Evolutionary conservation across 1,284 basidiomycete species (phyloP).

Genomic region (Papiliotrema flavescens): DNA sequence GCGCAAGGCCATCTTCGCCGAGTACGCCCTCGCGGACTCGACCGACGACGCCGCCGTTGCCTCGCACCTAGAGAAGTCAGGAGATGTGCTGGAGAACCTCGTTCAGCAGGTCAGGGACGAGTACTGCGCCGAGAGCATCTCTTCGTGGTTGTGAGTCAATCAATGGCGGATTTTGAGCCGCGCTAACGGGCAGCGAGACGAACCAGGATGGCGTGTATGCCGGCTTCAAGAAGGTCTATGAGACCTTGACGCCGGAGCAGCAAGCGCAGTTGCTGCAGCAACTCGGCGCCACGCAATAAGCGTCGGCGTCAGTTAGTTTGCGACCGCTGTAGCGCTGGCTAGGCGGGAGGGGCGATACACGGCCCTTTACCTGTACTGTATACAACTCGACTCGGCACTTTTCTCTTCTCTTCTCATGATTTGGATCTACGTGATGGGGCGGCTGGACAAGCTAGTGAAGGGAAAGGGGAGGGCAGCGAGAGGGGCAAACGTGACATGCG

Average conservation of each 20-base stretch:
- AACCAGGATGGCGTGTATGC: background rate
- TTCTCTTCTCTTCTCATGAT: too few relatives aligned
- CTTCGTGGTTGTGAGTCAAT: slow-evolving; percentile 40
- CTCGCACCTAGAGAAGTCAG: slow-evolving; percentile 44
- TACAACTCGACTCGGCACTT: too few relatives aligned
- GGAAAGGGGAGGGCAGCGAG: too few relatives aligned
- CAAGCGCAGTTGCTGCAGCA: background rate
- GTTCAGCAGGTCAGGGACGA: slow-evolving; percentile 39
- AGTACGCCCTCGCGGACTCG: slow-evolving; percentile 40
- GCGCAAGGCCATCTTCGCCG: slow-evolving; percentile 37
- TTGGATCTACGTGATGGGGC: too few relatives aligned
- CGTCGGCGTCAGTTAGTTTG: background rate
- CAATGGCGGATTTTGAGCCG: background rate
- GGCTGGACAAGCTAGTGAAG: too few relatives aligned
- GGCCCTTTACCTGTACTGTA: too few relatives aligned
- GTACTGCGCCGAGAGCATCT: slow-evolving; percentile 38
- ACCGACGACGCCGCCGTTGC: slow-evolving; percentile 42
- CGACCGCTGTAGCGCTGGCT: too few relatives aligned
- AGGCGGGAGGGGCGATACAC: too few relatives aligned
- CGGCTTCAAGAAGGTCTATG: background rate
- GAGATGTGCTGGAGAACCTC: slow-evolving; percentile 34
- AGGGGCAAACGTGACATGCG: too few relatives aligned
- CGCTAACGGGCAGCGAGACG: background rate
- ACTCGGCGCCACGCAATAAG: background rate
- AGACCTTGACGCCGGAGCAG: background rate